These are phyloP conservation scores for Fraxinus velutina DNA, from an alignment of 305 asterid genomes.

Conservation along the genomic window DNA sequence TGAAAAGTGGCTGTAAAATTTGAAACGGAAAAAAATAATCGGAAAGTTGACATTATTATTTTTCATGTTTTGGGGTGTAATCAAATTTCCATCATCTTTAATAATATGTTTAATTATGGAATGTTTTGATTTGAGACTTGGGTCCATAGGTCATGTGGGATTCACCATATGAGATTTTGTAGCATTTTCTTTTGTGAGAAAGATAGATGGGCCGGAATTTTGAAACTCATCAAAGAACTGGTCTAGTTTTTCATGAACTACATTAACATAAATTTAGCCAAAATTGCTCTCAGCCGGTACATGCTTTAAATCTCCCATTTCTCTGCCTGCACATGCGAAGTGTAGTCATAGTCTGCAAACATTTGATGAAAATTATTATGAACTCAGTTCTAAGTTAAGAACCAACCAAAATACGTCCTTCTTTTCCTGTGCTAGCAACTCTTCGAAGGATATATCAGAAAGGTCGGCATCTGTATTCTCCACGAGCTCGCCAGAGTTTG, in stretches of 20 bases:
- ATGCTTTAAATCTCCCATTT: constrained; percentile 48
- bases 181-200: no score
- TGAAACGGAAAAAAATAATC: no score
- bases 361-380: neutral
- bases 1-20: neutral
- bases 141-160: neutral
- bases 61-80: neutral
- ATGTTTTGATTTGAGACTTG: neutral
- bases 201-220: neutral
- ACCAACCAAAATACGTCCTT: constrained; percentile 74
- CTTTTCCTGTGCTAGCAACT: constrained; percentile 74
- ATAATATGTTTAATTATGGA: neutral
- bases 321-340: constrained; percentile 57
- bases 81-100: neutral
- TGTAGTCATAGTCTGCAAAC: constrained; percentile 7
- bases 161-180: neutral
- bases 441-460: constrained; percentile 77
- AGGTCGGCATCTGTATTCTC: constrained; percentile 46
- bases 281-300: constrained; percentile 33
- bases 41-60: neutral
- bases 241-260: neutral
- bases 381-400: constrained; percentile 13
- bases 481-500: constrained; percentile 32
- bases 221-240: neutral
- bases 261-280: constrained; percentile 17